A percentile compares a stretch with the other conserved stretches of the same genome.
Conservation (phyloP, 192 early-diverging fungal genomes). For the Coemansia sp. region DNA sequence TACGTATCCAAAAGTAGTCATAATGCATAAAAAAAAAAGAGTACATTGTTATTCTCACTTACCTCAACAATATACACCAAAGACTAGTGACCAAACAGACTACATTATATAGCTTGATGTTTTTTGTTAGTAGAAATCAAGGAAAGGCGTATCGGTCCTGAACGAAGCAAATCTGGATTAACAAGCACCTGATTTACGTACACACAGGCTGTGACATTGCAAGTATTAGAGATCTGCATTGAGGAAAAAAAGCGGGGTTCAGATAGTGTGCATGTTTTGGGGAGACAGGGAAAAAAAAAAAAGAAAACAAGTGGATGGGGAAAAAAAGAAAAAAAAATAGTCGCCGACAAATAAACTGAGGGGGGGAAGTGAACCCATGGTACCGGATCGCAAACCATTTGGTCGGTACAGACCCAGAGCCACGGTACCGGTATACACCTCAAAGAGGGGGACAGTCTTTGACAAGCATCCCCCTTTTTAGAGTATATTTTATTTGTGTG, state of each 20-base stretch:
- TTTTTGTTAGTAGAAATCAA: background rate
- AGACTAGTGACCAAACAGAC: background rate
- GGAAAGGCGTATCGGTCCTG: background rate
- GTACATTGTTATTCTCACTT: background rate
- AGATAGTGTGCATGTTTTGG: constrained; percentile 9
- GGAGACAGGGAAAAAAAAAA: background rate
- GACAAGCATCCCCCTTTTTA: background rate
- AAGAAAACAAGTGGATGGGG: background rate
- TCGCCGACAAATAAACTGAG: background rate
- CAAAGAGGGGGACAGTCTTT: background rate
- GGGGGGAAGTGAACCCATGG: background rate
- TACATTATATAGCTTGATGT: background rate
- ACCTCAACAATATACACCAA: background rate
- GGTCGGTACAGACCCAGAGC: constrained; percentile 7
- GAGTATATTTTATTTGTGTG: background rate
- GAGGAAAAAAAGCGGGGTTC: background rate
- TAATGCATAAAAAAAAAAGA: too few species aligned
- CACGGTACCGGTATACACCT: background rate
- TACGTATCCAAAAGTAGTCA: background rate
- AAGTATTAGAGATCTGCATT: background rate
- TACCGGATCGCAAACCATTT: constrained; percentile 3
- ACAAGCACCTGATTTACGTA: background rate
- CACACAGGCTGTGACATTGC: background rate
- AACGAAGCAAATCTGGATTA: background rate
- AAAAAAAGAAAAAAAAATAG: background rate